Evolutionary conservation across 2,329 filamentous ascomycete genomes (phyloP), one percentile per base, ranked within the genome.

Genomic region (Xylaria sp.): DNA sequence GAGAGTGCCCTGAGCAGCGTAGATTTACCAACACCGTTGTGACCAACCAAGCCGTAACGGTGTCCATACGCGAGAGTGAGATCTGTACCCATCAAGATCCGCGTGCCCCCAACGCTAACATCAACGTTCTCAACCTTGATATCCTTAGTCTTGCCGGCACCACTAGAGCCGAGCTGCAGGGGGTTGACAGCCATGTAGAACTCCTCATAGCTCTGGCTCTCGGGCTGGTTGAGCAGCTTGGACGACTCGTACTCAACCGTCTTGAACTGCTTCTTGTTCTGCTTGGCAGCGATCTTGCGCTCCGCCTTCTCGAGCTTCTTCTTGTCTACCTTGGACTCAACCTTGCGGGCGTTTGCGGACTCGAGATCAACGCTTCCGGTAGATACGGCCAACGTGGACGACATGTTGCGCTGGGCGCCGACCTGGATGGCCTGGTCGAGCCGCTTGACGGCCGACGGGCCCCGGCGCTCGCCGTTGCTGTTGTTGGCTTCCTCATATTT

Each of bases 141-240:
- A 71, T 99, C 94, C 81, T 99, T 99, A 74, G 92, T 96, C 86
- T 97, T 99, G 63, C 85, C 84, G 55, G 89, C 77, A 26, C 87
- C 74, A 52, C 83, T 73, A 62, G 81, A 77, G 50, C 92, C 93
- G 56, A 97, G 69, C 71, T 97, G 93, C 59, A 99, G 83, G 57
- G 94, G 94, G 74, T 99, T 99, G 78, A 99, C 94, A 49, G 91
- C 89, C 94, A 99, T 97, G 83, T 96, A 99, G 77, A 99, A 97
- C 72, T 99, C 94, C 75, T 99, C 94, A 72, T 99, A 99, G 39
- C 91, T 95, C 79, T 96, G 88, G 11, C 88, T 84, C 66, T 93
- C 89, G 3, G 91, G 82, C 73, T 91, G 85, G 69, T 95, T 88
- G 62, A 99, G 85, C 63, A 99, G 80, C 63, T 87, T 87, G 11